Evolutionary conservation across 768 basidiomycete species (phyloP).

Genomic region (Amanita rubescens): DNA sequence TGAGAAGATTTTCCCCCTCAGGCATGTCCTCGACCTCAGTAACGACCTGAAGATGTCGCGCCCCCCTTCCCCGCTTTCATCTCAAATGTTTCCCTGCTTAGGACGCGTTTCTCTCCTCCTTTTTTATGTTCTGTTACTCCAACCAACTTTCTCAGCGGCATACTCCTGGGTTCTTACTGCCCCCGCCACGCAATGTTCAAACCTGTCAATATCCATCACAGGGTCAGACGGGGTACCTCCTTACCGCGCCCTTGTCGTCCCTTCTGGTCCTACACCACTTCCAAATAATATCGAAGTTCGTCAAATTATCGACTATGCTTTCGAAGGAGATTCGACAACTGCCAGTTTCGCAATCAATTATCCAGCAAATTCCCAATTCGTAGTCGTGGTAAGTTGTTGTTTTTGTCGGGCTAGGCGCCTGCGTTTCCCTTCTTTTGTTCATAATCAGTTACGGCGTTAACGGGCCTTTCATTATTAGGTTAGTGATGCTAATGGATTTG

Average conservation of each 20-base stretch:
- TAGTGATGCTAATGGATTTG: conserved; percentile 40
- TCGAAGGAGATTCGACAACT: conserved; percentile 32
- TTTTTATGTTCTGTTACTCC: conserved; percentile 16
- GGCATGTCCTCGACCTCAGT: too few relatives aligned
- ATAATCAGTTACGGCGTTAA: not conserved
- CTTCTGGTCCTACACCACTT: conserved; percentile 56
- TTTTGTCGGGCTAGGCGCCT: not conserved
- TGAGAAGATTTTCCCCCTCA: too few relatives aligned
- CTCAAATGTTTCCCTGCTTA: not conserved
- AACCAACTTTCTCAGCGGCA: conserved; percentile 23
- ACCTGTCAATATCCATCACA: conserved; percentile 48
- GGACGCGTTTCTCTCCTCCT: conserved; percentile 8
- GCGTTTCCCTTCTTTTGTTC: too few relatives aligned
- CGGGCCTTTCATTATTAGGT: conserved; percentile 16
- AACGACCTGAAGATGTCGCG: too few relatives aligned
- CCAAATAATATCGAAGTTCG: conserved; percentile 57
- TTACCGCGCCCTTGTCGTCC: conserved; percentile 58
- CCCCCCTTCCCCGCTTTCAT: not conserved
- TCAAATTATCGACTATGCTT: conserved; percentile 47
- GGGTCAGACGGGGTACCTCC: conserved; percentile 57
- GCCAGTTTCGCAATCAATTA: conserved; percentile 53
- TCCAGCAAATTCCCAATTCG: conserved; percentile 64
- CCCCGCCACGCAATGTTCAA: conserved; percentile 57
- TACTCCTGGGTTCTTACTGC: conserved; percentile 39
- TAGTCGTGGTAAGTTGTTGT: conserved; percentile 29